Evolutionary conservation across 2,329 filamentous ascomycete genomes (phyloP).

Genomic region (Colletotrichum somersetense): DNA sequence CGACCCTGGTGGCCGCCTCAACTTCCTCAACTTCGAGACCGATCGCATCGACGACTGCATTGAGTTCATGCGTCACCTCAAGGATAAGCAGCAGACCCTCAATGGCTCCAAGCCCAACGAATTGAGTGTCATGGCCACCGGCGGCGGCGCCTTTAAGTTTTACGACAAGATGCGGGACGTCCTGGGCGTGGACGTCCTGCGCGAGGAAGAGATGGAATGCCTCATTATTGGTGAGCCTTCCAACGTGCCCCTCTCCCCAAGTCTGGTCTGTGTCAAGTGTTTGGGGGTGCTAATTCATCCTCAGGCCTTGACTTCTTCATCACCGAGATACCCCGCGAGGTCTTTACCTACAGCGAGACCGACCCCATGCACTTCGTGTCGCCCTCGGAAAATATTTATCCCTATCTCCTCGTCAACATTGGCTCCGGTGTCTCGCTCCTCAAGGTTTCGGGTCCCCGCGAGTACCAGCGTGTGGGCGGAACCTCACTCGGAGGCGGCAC

Average conservation of each 20-base stretch:
- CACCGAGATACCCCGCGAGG: slow-evolving; percentile 94
- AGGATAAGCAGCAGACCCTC: slow-evolving; percentile 81
- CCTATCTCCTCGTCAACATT: slow-evolving; percentile 98
- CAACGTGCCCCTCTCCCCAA: neutral
- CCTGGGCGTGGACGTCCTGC: slow-evolving; percentile 86
- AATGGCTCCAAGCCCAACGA: slow-evolving; percentile 80
- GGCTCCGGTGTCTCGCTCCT: slow-evolving; percentile 97
- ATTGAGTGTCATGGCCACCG: slow-evolving; percentile 94
- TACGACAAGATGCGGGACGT: slow-evolving; percentile 90
- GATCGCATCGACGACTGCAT: slow-evolving; percentile 94
- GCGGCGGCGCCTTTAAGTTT: slow-evolving; percentile 95
- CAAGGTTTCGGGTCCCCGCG: slow-evolving; percentile 90
- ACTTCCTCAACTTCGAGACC: slow-evolving; percentile 97
- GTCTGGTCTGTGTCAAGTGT: neutral
- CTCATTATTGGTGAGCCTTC: slow-evolving; percentile 82
- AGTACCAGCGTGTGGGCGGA: slow-evolving; percentile 91
- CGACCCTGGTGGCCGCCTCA: slow-evolving; percentile 88
- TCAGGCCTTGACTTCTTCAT: slow-evolving; percentile 97
- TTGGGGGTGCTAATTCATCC: neutral
- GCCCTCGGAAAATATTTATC: slow-evolving; percentile 85
- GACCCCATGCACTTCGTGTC: slow-evolving; percentile 92
- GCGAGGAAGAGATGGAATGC: slow-evolving; percentile 99
- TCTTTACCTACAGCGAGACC: slow-evolving; percentile 94
- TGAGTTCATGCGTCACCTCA: slow-evolving; percentile 88
- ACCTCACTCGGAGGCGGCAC: slow-evolving; percentile 97